Conservation (phyloP, 169 alveolate genomes). For the Perkinsus olseni region DNA sequence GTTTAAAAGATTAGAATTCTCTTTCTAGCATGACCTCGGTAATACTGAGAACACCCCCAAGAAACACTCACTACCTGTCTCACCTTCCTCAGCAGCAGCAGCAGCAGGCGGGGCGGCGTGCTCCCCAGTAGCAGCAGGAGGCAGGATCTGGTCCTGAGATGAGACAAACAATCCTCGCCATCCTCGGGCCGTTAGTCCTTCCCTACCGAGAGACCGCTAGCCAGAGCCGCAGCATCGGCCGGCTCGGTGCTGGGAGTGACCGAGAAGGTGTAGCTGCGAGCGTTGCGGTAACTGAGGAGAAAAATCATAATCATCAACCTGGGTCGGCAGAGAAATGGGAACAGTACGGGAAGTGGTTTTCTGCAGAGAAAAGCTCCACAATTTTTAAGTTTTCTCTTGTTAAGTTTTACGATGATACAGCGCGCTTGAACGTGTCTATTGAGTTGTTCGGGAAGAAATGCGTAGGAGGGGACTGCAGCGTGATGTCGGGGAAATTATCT, state of each 20-base stretch:
- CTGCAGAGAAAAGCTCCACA: no score
- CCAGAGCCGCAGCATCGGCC: not conserved
- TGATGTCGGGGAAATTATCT: no score
- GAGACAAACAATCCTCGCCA: not conserved
- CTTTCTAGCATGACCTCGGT: no score
- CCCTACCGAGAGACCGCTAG: not conserved
- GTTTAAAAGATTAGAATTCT: no score
- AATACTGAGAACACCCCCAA: no score
- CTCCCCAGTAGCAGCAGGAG: not conserved
- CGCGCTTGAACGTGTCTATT: no score
- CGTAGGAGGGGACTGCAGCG: no score
- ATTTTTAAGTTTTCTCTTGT: no score
- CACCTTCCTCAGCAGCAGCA: not conserved
- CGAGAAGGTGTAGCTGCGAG: not conserved
- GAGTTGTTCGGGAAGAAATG: no score
- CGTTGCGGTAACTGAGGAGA: not conserved
- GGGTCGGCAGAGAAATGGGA: not conserved
- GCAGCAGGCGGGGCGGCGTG: not conserved
- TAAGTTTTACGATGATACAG: no score
- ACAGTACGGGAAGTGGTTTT: no score
- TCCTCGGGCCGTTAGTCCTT: not conserved
- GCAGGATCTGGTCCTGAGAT: not conserved
- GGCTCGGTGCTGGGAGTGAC: not conserved
- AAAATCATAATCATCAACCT: not conserved
- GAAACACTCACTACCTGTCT: no score